A percentile compares a stretch with the other conserved stretches of the same genome.
phyloP scores from a whole-genome alignment of 768 basidiomycete species.

The Mycena chlorophos region DNA sequence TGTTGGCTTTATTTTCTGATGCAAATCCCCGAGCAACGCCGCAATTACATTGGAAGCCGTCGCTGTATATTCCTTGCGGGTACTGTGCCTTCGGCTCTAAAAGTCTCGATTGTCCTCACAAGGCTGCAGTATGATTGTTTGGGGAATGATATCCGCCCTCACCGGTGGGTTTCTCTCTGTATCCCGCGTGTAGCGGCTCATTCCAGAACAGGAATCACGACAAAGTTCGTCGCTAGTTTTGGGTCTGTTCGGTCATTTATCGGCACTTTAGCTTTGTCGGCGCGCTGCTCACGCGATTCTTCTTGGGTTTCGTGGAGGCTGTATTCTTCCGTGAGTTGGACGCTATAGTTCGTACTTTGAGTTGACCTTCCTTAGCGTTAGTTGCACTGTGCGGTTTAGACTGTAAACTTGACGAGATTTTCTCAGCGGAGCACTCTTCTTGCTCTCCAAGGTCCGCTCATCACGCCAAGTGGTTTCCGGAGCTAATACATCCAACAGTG shows the following conservation, averaged over 20 bases:
- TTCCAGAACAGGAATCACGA: constrained; percentile 44
- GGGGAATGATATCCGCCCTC: no score
- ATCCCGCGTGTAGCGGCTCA: no score
- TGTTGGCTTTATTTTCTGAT: constrained; percentile 69
- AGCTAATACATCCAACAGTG: constrained; percentile 33
- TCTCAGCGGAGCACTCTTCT: constrained; percentile 39
- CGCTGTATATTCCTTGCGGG: no score
- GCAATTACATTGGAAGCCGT: no score
- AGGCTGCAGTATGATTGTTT: no score
- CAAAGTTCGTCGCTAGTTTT: constrained; percentile 31
- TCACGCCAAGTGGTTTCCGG: background rate
- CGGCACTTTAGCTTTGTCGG: constrained; percentile 56
- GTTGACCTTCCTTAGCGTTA: no score
- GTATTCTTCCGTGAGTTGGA: constrained; percentile 81
- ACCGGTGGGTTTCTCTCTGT: no score
- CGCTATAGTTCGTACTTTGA: no score
- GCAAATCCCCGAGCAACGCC: constrained; percentile 82
- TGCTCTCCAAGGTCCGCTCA: constrained; percentile 51
- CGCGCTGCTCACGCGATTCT: constrained; percentile 72
- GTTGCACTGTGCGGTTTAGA: no score
- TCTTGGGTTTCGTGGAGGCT: constrained; percentile 70
- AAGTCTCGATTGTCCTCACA: no score
- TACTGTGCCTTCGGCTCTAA: no score
- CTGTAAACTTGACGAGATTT: background rate
- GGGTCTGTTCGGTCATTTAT: constrained; percentile 2